Conservation (phyloP, 139 green algal genomes). For the Diplosphaera chodatii region DNA sequence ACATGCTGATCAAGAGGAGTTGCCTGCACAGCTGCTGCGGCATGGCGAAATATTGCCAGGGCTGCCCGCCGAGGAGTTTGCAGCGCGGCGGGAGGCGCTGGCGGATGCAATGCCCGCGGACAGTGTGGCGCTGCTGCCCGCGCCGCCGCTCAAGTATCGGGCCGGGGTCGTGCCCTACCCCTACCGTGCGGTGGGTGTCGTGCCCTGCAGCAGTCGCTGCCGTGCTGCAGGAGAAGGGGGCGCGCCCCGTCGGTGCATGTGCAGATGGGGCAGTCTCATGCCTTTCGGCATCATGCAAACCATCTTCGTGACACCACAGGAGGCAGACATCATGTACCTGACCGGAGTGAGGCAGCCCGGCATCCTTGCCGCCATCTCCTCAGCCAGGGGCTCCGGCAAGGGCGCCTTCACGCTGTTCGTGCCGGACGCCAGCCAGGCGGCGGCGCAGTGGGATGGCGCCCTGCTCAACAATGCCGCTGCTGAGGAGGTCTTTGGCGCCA, state of each 20-base stretch:
- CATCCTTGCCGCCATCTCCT: slow-evolving; percentile 32
- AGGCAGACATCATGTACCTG: slow-evolving; percentile 83
- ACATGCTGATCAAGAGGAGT: too few species aligned
- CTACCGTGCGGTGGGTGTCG: slow-evolving; percentile 48
- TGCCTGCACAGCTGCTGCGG: slow-evolving; percentile 12
- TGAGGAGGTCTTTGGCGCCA: slow-evolving; percentile 52
- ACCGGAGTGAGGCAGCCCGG: slow-evolving; percentile 75
- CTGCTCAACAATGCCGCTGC: slow-evolving; percentile 32
- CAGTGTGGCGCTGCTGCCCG: slow-evolving; percentile 56
- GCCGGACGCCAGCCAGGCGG: slow-evolving; percentile 23
- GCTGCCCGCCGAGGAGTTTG: slow-evolving; percentile 48
- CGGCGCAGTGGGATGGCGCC: slow-evolving; percentile 44
- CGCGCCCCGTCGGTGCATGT: too few species aligned
- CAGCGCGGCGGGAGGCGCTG: slow-evolving; percentile 36
- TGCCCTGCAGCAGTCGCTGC: not conserved
- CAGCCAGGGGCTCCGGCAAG: slow-evolving; percentile 2
- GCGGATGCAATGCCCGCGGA: slow-evolving; percentile 44
- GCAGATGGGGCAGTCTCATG: too few species aligned
- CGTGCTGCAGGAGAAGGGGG: too few species aligned
- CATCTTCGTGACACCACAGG: slow-evolving; percentile 22
- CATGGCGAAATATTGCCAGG: slow-evolving; percentile 56
- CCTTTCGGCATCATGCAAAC: not conserved
- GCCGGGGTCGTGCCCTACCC: slow-evolving; percentile 78
- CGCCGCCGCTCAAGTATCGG: slow-evolving; percentile 56
- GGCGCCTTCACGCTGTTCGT: slow-evolving; percentile 37